Conservation (phyloP, 2,329 filamentous ascomycete species). For the Tympanopsis confertula region DNA sequence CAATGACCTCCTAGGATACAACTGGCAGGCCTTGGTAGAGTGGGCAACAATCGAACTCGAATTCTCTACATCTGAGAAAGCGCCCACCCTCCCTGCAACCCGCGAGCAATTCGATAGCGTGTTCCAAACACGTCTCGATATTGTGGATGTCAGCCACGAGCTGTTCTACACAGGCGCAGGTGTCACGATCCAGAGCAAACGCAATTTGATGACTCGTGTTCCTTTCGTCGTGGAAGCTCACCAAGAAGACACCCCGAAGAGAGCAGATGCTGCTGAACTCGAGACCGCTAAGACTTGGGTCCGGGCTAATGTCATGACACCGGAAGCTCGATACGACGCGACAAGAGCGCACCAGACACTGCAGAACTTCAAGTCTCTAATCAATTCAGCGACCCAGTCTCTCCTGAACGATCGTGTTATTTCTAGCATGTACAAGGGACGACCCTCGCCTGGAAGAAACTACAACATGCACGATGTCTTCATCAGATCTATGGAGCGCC, state of each 20-base stretch:
- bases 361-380: slow-evolving; percentile 8
- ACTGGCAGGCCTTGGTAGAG: slow-evolving; percentile 30
- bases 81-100: slow-evolving; percentile 27
- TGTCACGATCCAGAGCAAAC: slow-evolving; percentile 19
- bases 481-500: slow-evolving; percentile 14
- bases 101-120: slow-evolving; percentile 24
- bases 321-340: slow-evolving; percentile 24
- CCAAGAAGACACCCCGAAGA: background rate
- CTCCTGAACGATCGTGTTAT: slow-evolving; percentile 23
- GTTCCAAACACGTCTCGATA: slow-evolving; percentile 23
- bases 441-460: slow-evolving; percentile 24
- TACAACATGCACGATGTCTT: slow-evolving; percentile 28
- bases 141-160: slow-evolving; percentile 18
- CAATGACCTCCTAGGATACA: slow-evolving; percentile 24
- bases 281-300: slow-evolving; percentile 31
- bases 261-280: slow-evolving; percentile 5
- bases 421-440: slow-evolving; percentile 21
- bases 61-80: slow-evolving; percentile 18
- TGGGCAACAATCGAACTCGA: slow-evolving; percentile 30
- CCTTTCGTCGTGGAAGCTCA: slow-evolving; percentile 19
- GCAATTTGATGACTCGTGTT: slow-evolving; percentile 16
- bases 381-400: background rate
- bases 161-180: slow-evolving; percentile 6
- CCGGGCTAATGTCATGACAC: slow-evolving; percentile 29
- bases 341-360: slow-evolving; percentile 20